Evolutionary conservation across 2,329 filamentous ascomycete genomes (phyloP).

Genomic region (Aspergillus sojae): DNA sequence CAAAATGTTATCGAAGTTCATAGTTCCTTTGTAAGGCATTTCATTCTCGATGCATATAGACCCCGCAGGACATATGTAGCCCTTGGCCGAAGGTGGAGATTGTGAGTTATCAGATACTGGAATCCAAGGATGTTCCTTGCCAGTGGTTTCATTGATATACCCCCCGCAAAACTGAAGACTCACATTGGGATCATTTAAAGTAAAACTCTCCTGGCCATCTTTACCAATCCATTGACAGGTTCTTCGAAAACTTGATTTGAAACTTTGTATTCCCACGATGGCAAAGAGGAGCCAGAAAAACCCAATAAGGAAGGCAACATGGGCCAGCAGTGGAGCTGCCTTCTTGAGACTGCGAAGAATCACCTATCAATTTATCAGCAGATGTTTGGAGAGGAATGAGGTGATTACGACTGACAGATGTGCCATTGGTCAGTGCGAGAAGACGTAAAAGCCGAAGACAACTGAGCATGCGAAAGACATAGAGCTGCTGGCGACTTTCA

Average conservation of each 20-base stretch:
- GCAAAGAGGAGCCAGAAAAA: constrained; percentile 99
- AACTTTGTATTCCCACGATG: constrained; percentile 95
- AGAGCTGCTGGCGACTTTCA: constrained; percentile 72
- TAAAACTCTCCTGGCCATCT: constrained; percentile 41
- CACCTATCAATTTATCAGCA: constrained; percentile 57
- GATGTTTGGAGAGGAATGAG: background rate
- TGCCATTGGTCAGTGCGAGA: constrained; percentile 90
- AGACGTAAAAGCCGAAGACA: constrained; percentile 90
- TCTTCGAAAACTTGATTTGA: constrained; percentile 79
- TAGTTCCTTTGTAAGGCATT: constrained; percentile 81
- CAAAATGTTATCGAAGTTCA: constrained; percentile 93
- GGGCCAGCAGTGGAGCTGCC: constrained; percentile 84
- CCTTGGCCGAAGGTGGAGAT: constrained; percentile 63
- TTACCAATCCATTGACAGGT: constrained; percentile 79
- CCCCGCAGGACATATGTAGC: constrained; percentile 81
- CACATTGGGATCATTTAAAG: constrained; percentile 56
- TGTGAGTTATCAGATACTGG: constrained; percentile 55
- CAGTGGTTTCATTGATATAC: constrained; percentile 65
- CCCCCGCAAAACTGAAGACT: constrained; percentile 83
- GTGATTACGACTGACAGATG: constrained; percentile 64
- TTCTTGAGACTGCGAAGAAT: constrained; percentile 95
- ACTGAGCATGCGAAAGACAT: constrained; percentile 94
- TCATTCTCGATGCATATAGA: constrained; percentile 79
- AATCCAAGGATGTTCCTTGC: constrained; percentile 68
- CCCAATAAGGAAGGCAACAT: constrained; percentile 89